These are phyloP conservation scores for Amanita thiersii DNA, from an alignment of 768 basidiomycete species.

Conservation along the genomic window DNA sequence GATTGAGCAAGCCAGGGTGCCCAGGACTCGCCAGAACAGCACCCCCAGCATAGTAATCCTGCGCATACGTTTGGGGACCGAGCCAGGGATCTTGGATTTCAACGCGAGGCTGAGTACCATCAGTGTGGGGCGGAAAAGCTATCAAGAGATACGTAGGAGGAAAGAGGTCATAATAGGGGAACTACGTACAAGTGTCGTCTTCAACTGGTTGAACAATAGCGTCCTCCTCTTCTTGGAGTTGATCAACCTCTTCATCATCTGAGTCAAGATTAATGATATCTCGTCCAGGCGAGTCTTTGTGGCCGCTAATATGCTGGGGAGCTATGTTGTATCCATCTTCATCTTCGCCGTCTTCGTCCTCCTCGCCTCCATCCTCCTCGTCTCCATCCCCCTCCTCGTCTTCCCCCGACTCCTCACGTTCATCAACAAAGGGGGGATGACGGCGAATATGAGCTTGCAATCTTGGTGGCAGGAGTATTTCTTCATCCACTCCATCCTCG, in stretches of 20 bases:
- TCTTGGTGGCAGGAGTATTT: conserved; percentile 9
- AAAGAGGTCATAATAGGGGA: conserved; percentile 3
- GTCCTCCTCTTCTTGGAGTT: conserved; percentile 9
- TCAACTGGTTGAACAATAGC: conserved; percentile 24
- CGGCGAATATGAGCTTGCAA: not conserved
- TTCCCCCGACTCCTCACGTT: conserved; percentile 15
- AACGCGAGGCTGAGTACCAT: conserved; percentile 9
- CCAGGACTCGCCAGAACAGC: not conserved
- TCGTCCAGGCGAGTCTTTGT: conserved; percentile 8
- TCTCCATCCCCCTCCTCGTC: conserved; percentile 16
- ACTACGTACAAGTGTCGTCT: conserved; percentile 22
- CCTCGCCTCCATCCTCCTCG: conserved; percentile 15
- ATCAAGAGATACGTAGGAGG: conserved; percentile 9
- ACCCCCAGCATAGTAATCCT: conserved; percentile 24
- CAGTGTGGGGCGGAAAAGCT: conserved; percentile 17
- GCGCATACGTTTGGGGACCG: conserved; percentile 23
- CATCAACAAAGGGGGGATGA: no score
- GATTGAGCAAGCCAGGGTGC: not conserved
- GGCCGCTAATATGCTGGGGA: not conserved
- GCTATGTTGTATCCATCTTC: conserved; percentile 14
- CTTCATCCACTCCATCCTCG: conserved; percentile 10
- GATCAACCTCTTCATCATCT: conserved; percentile 16
- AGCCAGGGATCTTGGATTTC: conserved; percentile 28
- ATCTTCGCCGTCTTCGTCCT: conserved; percentile 12
- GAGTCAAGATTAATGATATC: conserved; percentile 14